Percentiles rank a stretch among this genome's conserved stretches.
phyloP scores from a whole-genome alignment of 2,329 filamentous ascomycete genomes.

The Colletotrichum horii region DNA sequence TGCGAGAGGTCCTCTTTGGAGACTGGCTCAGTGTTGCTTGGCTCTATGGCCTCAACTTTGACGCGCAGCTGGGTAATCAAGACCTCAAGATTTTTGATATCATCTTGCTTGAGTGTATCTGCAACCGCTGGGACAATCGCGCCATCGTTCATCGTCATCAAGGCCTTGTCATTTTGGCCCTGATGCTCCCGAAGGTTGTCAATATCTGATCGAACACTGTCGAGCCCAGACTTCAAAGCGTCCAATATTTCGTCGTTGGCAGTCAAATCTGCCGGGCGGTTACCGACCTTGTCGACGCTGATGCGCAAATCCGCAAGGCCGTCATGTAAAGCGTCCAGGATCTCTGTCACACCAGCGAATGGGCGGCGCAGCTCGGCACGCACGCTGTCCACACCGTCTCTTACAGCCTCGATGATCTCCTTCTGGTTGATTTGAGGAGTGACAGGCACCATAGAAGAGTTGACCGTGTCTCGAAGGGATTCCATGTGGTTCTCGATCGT shows the following conservation, averaged over 20 bases:
- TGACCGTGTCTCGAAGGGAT: conserved; percentile 78
- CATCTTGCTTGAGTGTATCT: conserved; percentile 67
- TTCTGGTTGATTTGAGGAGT: conserved; percentile 58
- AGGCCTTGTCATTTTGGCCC: conserved; percentile 51
- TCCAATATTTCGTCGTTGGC: conserved; percentile 90
- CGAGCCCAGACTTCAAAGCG: conserved; percentile 82
- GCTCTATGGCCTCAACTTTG: conserved; percentile 82
- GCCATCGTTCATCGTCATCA: conserved; percentile 58
- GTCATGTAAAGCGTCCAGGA: conserved; percentile 88
- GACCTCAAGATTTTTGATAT: conserved; percentile 85
- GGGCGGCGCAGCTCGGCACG: conserved; percentile 75
- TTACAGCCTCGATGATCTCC: conserved; percentile 74
- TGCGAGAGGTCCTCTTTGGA: conserved; percentile 41
- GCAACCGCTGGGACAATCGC: conserved; percentile 47
- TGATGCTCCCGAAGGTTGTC: conserved; percentile 71
- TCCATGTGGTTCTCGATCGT: conserved; percentile 84
- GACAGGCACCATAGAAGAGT: conserved; percentile 69
- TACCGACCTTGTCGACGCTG: conserved; percentile 77
- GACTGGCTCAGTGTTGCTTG: conserved; percentile 32
- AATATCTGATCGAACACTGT: conserved; percentile 77
- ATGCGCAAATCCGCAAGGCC: conserved; percentile 78
- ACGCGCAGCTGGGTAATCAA: conserved; percentile 82
- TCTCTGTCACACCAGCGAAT: conserved; percentile 78
- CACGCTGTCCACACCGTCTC: conserved; percentile 75
- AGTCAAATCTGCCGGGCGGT: conserved; percentile 82